Evolutionary conservation across 257 asterid species (phyloP).

Genomic region (Solanum boliviense): DNA sequence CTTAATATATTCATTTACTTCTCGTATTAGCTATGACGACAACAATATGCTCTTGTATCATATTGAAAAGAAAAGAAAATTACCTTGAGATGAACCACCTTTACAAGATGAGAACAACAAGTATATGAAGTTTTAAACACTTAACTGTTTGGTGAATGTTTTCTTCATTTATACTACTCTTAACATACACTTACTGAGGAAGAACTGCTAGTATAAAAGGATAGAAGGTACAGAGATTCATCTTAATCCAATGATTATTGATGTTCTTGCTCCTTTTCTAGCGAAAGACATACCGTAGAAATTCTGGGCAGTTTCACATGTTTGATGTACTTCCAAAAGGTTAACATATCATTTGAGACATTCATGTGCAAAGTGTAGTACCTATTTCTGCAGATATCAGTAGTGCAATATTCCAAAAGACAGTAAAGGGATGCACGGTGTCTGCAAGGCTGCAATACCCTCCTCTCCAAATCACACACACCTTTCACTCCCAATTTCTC

Average conservation of each 20-base stretch:
- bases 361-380: background rate
- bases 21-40: background rate
- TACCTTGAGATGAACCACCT: constrained; percentile 1
- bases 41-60: background rate
- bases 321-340: background rate
- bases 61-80: background rate
- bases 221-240: background rate
- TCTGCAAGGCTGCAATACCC: background rate
- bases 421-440: background rate
- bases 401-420: background rate
- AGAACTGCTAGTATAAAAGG: background rate
- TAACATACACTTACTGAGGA: background rate
- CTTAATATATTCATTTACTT: background rate
- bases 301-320: background rate
- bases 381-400: background rate
- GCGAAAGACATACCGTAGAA: background rate
- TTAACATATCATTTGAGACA: background rate
- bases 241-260: background rate
- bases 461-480: background rate
- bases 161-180: background rate
- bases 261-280: background rate
- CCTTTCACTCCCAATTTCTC: background rate
- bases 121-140: background rate
- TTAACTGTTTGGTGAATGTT: background rate
- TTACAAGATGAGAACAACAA: background rate